phyloP scores from a whole-genome alignment of 495 filamentous ascomycete species.

The Penicillium alfredii region DNA sequence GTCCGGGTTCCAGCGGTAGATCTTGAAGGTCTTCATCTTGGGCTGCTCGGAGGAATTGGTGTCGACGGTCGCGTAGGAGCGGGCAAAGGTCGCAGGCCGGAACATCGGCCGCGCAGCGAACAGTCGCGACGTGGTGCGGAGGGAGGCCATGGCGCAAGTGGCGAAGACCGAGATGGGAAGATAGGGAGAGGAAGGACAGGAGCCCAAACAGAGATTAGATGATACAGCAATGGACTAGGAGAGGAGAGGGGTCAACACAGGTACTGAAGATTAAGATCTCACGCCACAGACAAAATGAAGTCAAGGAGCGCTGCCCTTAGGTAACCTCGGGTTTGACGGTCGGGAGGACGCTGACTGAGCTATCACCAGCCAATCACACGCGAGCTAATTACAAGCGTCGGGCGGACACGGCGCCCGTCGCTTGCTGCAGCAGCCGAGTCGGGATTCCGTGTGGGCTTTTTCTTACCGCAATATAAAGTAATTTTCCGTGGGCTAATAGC shows the following conservation, averaged over 20 bases:
- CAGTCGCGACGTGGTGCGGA: conserved; percentile 64
- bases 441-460: no score
- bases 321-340: conserved; percentile 43
- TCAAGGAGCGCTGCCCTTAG: conserved; percentile 27
- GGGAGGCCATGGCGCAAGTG: conserved; percentile 67
- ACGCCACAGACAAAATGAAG: conserved; percentile 28
- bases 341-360: conserved; percentile 35
- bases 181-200: conserved; percentile 3
- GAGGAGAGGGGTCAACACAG: conserved; percentile 14
- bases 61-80: conserved; percentile 50
- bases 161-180: no score
- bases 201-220: conserved; percentile 1
- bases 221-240: conserved; percentile 5
- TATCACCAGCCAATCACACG: conserved; percentile 29
- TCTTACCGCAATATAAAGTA: no score
- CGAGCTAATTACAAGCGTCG: conserved; percentile 42
- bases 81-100: conserved; percentile 40
- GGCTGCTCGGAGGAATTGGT: conserved; percentile 48
- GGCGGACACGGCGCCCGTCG: conserved; percentile 35
- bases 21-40: conserved; percentile 89
- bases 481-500: no score
- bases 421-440: no score
- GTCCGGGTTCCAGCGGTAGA: conserved; percentile 99
- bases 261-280: conserved; percentile 9
- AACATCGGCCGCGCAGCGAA: conserved; percentile 53